Base-by-base conservation (phyloP, 78 protist species). In the Dictyostelium intermedium region DNA sequence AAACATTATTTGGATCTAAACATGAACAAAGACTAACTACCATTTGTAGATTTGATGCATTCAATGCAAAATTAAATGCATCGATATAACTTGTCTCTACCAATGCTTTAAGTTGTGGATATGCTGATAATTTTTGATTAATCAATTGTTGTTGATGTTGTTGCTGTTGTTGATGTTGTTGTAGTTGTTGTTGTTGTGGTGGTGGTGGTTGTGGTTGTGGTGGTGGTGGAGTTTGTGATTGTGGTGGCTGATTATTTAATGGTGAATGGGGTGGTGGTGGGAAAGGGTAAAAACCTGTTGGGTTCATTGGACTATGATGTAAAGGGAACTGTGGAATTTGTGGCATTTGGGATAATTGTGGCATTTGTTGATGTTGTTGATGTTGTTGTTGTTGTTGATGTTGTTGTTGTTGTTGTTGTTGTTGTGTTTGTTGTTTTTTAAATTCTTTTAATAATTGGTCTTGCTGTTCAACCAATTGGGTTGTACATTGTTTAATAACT, bases 41-140 rank as follows among this genome's bases (percentile, higher is more conserved):
- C 94, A 89, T 89, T 13, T n/a, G 32, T n/a, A 89, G 35, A 37
- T 89, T 89, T 16, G 43, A 34, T 14, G 94, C 76, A 50, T 89
- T 89, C 43, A 89, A 66, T 39, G 94, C 83, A 70, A 50, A 80
- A 60, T 89, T 89, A 35, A 89, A 77, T 35, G 94, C 86, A 47
- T 39, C 39, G 23, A 74, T 32, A 43, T 69, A 66, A 30, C 73
- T 78, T 8, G 60, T 80, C 10, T 89, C 94, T 37, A 81, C 41
- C 18, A 89, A 70, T 41, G 70, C 41, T 27, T 89, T 89, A 9
- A 80, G 25, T 50, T 78, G 72, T 78, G 94, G 94, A 70, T 80
- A 89, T 18, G 35, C 70, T 56, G 84, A n/a, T 16, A 82, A 35
- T 35, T 27, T 32, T 16, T 30, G 30, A 35, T 25, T 35, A 30